Conservation (phyloP, 2,329 filamentous ascomycete species). For the Zymoseptoria passerinii region DNA sequence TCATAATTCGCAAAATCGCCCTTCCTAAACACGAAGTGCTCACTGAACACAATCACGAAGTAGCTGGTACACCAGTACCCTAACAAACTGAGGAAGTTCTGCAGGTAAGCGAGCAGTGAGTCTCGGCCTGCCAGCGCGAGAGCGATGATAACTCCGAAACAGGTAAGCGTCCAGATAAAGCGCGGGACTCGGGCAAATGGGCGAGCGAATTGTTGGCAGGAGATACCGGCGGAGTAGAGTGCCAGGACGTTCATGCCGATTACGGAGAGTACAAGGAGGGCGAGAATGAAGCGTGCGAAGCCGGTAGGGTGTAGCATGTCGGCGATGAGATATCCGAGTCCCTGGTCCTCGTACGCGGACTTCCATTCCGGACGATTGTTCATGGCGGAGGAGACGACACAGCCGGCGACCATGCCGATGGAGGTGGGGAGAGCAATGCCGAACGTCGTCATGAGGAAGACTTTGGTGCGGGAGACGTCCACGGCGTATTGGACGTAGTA, state of each 20-base stretch:
- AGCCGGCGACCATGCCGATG: constrained; percentile 40
- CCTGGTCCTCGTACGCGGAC: constrained; percentile 35
- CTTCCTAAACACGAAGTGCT: constrained; percentile 39
- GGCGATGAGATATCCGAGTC: constrained; percentile 42
- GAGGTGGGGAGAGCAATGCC: constrained; percentile 35
- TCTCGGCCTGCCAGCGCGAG: constrained; percentile 38
- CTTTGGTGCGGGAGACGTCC: constrained; percentile 32
- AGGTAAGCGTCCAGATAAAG: constrained; percentile 40
- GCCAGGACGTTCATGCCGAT: constrained; percentile 32
- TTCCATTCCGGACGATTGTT: constrained; percentile 36
- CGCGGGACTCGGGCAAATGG: constrained; percentile 45
- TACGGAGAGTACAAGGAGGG: constrained; percentile 30
- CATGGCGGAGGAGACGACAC: constrained; percentile 27
- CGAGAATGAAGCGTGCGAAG: constrained; percentile 43
- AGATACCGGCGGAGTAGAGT: constrained; percentile 38
- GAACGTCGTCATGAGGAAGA: constrained; percentile 36
- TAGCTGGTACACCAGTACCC: constrained; percentile 43
- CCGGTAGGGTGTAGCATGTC: constrained; percentile 39
- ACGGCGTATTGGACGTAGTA: constrained; percentile 39
- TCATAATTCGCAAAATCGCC: constrained; percentile 36
- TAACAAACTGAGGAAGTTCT: constrained; percentile 39
- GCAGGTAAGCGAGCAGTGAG: constrained; percentile 35
- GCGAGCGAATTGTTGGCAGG: constrained; percentile 41
- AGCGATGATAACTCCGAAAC: constrained; percentile 37
- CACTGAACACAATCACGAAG: constrained; percentile 39